Evolutionary conservation across 2,329 filamentous ascomycete genomes (phyloP), one percentile per base, ranked within the genome.

Genomic region (Gyromitra esculenta): DNA sequence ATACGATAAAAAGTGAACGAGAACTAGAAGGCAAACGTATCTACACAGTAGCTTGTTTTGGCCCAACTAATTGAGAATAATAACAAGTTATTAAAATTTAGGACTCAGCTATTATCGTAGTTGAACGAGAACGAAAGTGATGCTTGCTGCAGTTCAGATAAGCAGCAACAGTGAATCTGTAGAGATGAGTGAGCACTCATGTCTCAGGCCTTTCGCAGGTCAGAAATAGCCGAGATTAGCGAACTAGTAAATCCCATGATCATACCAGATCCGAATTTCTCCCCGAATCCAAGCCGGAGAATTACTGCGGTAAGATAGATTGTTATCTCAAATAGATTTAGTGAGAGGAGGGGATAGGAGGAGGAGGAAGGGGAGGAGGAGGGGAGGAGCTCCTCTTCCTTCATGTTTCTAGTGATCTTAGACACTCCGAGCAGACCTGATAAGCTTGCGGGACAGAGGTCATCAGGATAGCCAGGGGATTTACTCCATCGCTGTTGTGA

Each of bases 371-470:
- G 2, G 2, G 2, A 31, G 25, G 2, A 4, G 4, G 2, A 4
- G 37, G 37, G 54, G 13, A 57, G 54, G 54, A 37, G 54, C 54
- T 57, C 54, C 54, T 57, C 21, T 31, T 11, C 50, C 25, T 54
- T 31, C 50, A 5, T 31, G 9, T 52, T 52, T 13, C 18, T 25
- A 8, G 11, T 35, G 52, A 15, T 35, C 13, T 11, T 57, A n/a
- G 15, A 37, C 54, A 57, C 37, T 15, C 54, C 31, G 25, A 37
- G 11, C n/a, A 18, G 15, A 6, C 48, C 54, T 13, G 11, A 37
- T 37, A 18, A 37, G 54, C 31, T 39, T 57, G 54, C 39, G 54
- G 54, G 37, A 57, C 54, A 6, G 25, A 25, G 31, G 25, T 31
- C 37, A 5, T 57, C 11, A 25, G 13, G 54, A 57, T 37, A 35